Evolutionary conservation across 225 moss, liverwort and hornwort species (phyloP), one percentile per base, ranked within the genome.

Genomic region (Polytrichum commune): DNA sequence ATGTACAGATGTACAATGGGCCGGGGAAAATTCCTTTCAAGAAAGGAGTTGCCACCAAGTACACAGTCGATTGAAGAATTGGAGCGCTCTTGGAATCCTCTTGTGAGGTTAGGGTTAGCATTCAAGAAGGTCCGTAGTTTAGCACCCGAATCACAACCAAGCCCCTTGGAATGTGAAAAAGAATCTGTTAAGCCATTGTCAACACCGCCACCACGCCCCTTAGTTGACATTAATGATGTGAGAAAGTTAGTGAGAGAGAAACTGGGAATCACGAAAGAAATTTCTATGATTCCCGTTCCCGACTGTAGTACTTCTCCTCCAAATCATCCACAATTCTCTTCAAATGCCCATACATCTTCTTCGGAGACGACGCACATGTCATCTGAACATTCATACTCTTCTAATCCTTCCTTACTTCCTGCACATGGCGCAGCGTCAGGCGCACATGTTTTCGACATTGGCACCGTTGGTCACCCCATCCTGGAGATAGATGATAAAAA

Each of bases 381-480:
- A 5, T 80, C 82, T 8, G 35, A 53, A 19, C 77, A 79, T 18
- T 25, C 70, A 4, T 86, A 27, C 29, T 80, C 82, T 46, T 74
- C 82, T 6, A 38, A 76, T 29, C 32, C 63, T 28, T 77, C 82
- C 19, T 67, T 60, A n/a, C 80, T 77, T 54, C 86, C 82, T 16
- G 19, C 73, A 60, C 82, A 86, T 26, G 77, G 75, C 27, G 77
- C 80, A 46, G 77, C 73, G 10, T 61, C 81, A 55, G 88, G 90
- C 54, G 69, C 78, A 4, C 29, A 71, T 18, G 67, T 75, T 4
- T 90, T 89, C 25, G 83, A 90, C 57, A 89, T 92, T 8, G 92
- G 90, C 67, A 87, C 89, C 1, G 63, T 92, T 7, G 90, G 89
- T 6, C 79, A 82, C 67, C 84, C 90, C 25, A 79, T 88, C 27